Evolutionary conservation across 768 basidiomycete genomes (phyloP).

Genomic region (Brasilioporus rufonigricans): DNA sequence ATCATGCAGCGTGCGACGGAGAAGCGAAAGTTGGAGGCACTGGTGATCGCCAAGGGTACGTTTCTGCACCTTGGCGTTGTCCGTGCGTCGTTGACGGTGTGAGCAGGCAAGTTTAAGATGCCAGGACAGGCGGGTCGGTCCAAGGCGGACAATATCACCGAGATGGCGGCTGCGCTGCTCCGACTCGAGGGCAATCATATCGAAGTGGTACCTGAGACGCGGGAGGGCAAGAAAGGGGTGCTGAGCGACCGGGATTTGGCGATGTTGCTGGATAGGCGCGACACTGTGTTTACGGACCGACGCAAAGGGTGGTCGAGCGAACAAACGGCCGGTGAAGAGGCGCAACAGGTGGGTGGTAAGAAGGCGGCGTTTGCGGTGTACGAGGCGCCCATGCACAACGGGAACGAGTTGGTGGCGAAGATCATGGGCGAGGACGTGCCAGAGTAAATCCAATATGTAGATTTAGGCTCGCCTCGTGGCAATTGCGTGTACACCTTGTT

Average conservation of each 20-base stretch:
- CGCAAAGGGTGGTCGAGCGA: conserved; percentile 72
- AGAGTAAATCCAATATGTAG: conserved; percentile 1
- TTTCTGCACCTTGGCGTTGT: not conserved
- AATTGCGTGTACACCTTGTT: not conserved
- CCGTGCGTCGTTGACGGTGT: not conserved
- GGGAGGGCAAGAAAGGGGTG: conserved; percentile 63
- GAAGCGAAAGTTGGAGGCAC: conserved; percentile 87
- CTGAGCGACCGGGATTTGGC: conserved; percentile 82
- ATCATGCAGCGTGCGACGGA: conserved; percentile 87
- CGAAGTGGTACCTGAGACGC: conserved; percentile 72
- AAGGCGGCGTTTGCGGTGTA: conserved; percentile 77
- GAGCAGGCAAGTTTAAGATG: conserved; percentile 76
- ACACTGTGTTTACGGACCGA: conserved; percentile 68
- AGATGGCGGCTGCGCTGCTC: conserved; percentile 77
- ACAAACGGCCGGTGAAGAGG: not conserved
- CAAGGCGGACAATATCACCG: conserved; percentile 67
- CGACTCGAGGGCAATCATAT: conserved; percentile 87
- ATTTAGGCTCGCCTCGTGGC: not conserved
- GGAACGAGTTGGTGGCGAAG: conserved; percentile 66
- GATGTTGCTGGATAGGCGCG: conserved; percentile 74
- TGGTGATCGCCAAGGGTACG: conserved; percentile 88
- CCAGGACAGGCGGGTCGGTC: conserved; percentile 54
- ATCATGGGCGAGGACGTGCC: conserved; percentile 52
- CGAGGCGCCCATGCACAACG: conserved; percentile 59
- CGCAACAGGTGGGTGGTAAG: conserved; percentile 10